phyloP scores from a whole-genome alignment of 2,329 filamentous ascomycete species.

The Beauveria australis region DNA sequence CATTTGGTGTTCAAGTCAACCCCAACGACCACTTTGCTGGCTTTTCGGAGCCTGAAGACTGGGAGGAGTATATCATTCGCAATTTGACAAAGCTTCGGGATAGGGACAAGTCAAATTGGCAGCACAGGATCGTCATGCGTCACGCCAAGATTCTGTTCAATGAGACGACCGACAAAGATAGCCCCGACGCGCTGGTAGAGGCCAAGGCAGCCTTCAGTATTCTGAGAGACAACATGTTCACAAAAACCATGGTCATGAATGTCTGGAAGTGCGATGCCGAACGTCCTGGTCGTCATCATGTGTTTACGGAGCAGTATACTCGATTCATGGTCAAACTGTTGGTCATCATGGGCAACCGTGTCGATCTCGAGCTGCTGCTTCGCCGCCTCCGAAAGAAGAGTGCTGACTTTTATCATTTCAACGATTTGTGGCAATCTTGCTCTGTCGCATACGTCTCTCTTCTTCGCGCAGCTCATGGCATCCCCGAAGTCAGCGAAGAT shows the following conservation, averaged over 20 bases:
- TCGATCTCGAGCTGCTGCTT: slow-evolving; percentile 68
- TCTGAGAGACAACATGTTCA: slow-evolving; percentile 66
- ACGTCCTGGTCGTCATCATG: slow-evolving; percentile 74
- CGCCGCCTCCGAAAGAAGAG: slow-evolving; percentile 75
- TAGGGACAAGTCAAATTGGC: slow-evolving; percentile 91
- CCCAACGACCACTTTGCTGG: slow-evolving; percentile 26
- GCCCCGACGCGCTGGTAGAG: slow-evolving; percentile 45
- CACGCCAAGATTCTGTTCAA: slow-evolving; percentile 51
- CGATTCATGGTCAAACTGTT: slow-evolving; percentile 72
- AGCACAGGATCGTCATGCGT: slow-evolving; percentile 81
- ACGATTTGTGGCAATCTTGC: slow-evolving; percentile 50
- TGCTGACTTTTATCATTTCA: slow-evolving; percentile 62
- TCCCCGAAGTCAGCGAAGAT: slow-evolving; percentile 41
- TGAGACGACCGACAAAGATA: slow-evolving; percentile 24
- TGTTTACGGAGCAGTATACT: slow-evolving; percentile 82
- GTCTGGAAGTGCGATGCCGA: slow-evolving; percentile 94
- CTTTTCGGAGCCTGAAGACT: slow-evolving; percentile 44
- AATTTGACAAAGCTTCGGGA: slow-evolving; percentile 45
- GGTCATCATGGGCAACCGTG: slow-evolving; percentile 64
- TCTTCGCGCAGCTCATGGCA: slow-evolving; percentile 39
- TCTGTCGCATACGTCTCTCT: slow-evolving; percentile 46
- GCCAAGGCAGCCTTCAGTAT: slow-evolving; percentile 75
- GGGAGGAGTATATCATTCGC: slow-evolving; percentile 47
- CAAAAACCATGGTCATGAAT: slow-evolving; percentile 89
- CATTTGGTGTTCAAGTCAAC: slow-evolving; percentile 34